Evolutionary conservation across 768 basidiomycete species (phyloP).

Genomic region (Rhizopogon salebrosus): DNA sequence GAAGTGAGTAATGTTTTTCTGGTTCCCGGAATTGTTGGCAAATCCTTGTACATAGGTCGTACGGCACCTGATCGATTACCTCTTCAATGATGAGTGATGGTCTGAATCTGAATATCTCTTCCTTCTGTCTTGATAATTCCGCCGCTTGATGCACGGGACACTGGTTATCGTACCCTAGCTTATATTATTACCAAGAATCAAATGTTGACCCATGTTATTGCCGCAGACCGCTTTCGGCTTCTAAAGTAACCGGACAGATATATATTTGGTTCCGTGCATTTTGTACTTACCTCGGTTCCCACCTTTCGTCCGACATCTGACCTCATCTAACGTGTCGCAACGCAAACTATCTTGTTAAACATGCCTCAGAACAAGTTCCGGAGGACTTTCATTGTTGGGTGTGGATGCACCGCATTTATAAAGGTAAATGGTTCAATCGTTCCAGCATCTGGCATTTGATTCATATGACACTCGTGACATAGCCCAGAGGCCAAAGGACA

Average conservation of each 20-base stretch:
- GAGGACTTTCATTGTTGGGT: slow-evolving; percentile 61
- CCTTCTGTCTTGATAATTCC: not conserved
- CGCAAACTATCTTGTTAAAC: not conserved
- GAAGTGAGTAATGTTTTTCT: slow-evolving; percentile 34
- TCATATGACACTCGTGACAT: slow-evolving; percentile 9
- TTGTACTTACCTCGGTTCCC: not conserved
- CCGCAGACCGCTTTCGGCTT: not conserved
- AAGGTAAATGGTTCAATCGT: slow-evolving; percentile 43
- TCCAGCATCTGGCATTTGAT: not conserved
- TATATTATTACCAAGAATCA: no score
- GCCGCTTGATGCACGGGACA: no score
- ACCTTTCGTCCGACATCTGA: not conserved
- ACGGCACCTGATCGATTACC: slow-evolving; percentile 51
- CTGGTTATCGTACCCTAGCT: no score
- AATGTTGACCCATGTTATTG: no score
- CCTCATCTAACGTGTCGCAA: not conserved
- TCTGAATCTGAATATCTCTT: not conserved
- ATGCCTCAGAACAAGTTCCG: slow-evolving; percentile 6
- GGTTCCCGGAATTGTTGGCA: not conserved
- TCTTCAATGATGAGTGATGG: slow-evolving; percentile 33
- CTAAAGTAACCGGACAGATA: not conserved
- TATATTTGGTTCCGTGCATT: not conserved
- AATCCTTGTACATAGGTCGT: slow-evolving; percentile 34
- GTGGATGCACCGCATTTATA: slow-evolving; percentile 72
- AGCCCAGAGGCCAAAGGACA: slow-evolving; percentile 63